phyloP scores from a whole-genome alignment of 1,284 basidiomycete genomes.

The Boletus sp. region DNA sequence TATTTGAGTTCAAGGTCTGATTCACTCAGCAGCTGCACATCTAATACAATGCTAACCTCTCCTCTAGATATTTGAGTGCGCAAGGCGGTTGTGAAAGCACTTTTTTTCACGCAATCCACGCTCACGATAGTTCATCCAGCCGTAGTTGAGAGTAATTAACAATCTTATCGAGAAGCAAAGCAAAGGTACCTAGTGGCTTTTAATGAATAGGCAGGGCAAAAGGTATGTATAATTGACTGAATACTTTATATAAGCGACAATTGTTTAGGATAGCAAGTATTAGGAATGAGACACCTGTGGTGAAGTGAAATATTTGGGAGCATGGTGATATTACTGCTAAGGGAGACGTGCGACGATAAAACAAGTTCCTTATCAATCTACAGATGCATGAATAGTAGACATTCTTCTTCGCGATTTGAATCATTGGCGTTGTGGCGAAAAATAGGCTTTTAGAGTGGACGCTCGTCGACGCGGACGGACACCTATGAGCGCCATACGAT shows the following conservation, averaged over 20 bases:
- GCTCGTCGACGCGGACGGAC: conserved; percentile 17
- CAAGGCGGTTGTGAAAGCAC: background rate
- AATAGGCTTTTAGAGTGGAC: conserved; percentile 32
- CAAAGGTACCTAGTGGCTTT: conserved; percentile 1
- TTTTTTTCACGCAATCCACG: background rate
- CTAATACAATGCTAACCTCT: no score
- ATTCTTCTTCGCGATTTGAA: background rate
- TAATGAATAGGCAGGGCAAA: background rate
- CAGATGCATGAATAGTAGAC: background rate
- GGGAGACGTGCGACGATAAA: background rate
- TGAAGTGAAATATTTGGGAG: background rate
- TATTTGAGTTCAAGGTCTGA: background rate
- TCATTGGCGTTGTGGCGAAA: conserved; percentile 26
- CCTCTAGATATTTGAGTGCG: no score
- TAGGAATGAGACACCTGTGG: background rate
- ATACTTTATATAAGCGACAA: conserved; percentile 16
- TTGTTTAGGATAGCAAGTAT: background rate
- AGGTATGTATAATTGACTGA: conserved; percentile 21
- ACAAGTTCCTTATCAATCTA: background rate
- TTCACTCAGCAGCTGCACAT: no score
- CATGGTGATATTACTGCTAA: background rate
- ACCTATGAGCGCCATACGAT: conserved; percentile 40
- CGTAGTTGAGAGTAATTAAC: background rate
- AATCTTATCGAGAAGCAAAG: background rate
- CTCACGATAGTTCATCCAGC: background rate